These are phyloP conservation scores for Rhinocladiella similis DNA, from an alignment of 2,329 filamentous ascomycete genomes.

Conservation along the genomic window DNA sequence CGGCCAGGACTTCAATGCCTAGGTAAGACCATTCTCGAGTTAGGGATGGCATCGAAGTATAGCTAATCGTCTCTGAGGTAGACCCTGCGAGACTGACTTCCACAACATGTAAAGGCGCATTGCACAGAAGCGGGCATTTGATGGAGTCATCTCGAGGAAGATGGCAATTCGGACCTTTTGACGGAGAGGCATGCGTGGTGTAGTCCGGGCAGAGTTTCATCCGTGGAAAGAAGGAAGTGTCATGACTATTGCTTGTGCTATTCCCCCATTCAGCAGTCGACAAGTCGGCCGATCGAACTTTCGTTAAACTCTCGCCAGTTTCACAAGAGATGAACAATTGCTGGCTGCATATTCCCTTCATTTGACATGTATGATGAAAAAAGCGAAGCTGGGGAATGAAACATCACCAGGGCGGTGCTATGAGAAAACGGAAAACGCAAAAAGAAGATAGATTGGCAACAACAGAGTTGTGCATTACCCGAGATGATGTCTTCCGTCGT, in stretches of 20 bases:
- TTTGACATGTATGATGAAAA: neutral
- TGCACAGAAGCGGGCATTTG: neutral
- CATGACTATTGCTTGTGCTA: neutral
- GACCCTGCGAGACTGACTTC: neutral
- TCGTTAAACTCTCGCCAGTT: neutral
- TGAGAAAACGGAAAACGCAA: neutral
- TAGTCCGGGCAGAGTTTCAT: conserved; percentile 26
- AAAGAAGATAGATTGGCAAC: neutral
- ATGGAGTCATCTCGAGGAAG: neutral
- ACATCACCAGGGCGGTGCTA: too few relatives aligned
- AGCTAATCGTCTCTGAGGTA: neutral
- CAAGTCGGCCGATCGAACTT: too few relatives aligned
- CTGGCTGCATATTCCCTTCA: too few relatives aligned
- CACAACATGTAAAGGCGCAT: neutral
- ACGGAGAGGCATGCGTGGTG: conserved; percentile 23
- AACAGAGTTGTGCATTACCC: too few relatives aligned
- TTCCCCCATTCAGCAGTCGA: neutral
- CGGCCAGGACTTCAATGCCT: neutral
- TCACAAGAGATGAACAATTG: neutral
- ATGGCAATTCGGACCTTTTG: conserved; percentile 9
- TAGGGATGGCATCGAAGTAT: neutral
- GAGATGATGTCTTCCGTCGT: too few relatives aligned
- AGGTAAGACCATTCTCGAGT: neutral
- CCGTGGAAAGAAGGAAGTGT: conserved; percentile 11
- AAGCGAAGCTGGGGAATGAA: neutral